Conservation (phyloP, 2,329 filamentous ascomycete genomes). For the Fusarium sp. region DNA sequence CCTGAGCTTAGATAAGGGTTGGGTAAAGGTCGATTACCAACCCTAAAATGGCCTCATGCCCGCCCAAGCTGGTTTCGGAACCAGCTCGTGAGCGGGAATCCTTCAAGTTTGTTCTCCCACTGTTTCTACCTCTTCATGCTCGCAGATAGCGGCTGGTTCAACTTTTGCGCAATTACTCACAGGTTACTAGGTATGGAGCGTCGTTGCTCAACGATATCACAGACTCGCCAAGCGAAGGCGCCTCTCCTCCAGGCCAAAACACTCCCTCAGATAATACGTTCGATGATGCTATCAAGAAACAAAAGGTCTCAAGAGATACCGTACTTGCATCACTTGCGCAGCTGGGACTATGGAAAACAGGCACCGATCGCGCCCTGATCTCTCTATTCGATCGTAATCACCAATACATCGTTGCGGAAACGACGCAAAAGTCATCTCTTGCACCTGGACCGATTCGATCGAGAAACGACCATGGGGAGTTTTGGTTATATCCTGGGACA, state of each 20-base stretch:
- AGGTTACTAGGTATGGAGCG: constrained; percentile 22
- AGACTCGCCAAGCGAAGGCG: constrained; percentile 18
- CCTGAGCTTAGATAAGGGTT: not conserved
- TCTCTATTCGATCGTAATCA: constrained; percentile 62
- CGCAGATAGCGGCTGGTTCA: not conserved
- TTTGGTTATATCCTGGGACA: constrained; percentile 46
- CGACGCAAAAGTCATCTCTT: constrained; percentile 54
- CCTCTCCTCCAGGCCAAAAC: not conserved
- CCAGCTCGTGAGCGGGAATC: constrained; percentile 31
- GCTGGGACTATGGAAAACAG: constrained; percentile 58
- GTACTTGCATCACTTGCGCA: constrained; percentile 62
- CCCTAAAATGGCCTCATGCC: constrained; percentile 13
- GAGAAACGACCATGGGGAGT: constrained; percentile 15
- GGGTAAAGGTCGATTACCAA: not conserved
- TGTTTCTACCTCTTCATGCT: not conserved
- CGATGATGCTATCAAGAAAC: not conserved
- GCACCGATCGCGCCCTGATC: constrained; percentile 57
- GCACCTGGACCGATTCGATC: constrained; percentile 47
- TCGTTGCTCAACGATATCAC: constrained; percentile 24
- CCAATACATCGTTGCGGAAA: constrained; percentile 64
- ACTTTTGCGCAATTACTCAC: not conserved
- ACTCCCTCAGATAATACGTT: not conserved
- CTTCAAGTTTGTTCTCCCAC: constrained; percentile 25
- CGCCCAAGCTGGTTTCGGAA: constrained; percentile 25
- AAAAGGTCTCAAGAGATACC: constrained; percentile 45